phyloP scores from a whole-genome alignment of 1,284 basidiomycete genomes.

The Moesziomyces globuligerus region DNA sequence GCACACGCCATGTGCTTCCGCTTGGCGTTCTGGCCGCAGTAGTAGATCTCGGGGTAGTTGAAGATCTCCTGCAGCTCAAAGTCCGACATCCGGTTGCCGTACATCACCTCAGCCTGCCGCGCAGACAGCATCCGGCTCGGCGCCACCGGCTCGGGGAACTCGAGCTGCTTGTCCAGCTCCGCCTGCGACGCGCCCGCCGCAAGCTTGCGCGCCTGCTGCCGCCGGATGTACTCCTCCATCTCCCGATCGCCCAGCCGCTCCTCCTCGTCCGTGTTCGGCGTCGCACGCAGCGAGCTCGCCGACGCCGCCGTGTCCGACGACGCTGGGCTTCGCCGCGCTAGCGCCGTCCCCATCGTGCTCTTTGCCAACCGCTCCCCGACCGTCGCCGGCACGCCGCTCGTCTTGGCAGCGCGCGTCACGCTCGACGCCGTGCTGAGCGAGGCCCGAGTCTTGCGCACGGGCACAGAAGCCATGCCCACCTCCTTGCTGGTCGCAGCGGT shows the following conservation, averaged over 20 bases:
- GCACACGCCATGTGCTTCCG: conserved; percentile 67
- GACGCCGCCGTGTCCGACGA: conserved; percentile 26
- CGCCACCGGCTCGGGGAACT: conserved; percentile 87
- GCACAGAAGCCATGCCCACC: conserved; percentile 19
- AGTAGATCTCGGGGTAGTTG: conserved; percentile 87
- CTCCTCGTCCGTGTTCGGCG: conserved; percentile 74
- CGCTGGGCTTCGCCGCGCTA: conserved; percentile 35
- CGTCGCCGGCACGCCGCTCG: conserved; percentile 11
- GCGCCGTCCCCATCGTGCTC: conserved; percentile 13
- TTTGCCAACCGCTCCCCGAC: conserved; percentile 26
- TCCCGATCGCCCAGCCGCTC: conserved; percentile 92
- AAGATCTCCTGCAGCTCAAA: conserved; percentile 92
- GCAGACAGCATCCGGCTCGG: conserved; percentile 79
- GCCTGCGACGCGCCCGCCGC: conserved; percentile 80
- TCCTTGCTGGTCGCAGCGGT: conserved; percentile 13
- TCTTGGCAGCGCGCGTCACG: conserved; percentile 14
- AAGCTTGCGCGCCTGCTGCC: conserved; percentile 87
- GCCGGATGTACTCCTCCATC: conserved; percentile 91
- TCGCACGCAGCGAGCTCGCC: conserved; percentile 20
- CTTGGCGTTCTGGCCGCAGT: conserved; percentile 72
- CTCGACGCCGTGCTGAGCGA: conserved; percentile 26
- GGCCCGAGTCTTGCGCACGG: conserved; percentile 34
- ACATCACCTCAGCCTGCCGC: conserved; percentile 70
- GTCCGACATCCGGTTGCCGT: conserved; percentile 67
- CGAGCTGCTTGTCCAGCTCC: conserved; percentile 86